Evolutionary conservation across 805 yeast genomes (phyloP).

Genomic region (Tetrapisispora phaffii): DNA sequence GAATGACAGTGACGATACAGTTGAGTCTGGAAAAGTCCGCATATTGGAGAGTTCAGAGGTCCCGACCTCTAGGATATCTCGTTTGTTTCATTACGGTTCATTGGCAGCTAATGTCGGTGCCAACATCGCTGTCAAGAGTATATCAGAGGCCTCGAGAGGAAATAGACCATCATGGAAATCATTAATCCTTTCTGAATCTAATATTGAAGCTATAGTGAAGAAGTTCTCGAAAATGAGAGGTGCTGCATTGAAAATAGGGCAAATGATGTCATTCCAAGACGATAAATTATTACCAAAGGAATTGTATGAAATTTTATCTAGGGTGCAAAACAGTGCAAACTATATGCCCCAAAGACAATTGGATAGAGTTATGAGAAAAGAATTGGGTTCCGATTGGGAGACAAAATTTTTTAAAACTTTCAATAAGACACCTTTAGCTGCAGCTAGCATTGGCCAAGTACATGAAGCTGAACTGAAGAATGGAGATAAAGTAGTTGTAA

Average conservation of each 20-base stretch:
- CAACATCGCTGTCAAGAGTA: conserved; percentile 70
- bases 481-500: conserved; percentile 75
- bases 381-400: conserved; percentile 75
- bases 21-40: background rate
- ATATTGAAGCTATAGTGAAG: conserved; percentile 78
- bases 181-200: conserved; percentile 65
- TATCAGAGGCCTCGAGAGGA: conserved; percentile 56
- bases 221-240: conserved; percentile 93
- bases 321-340: conserved; percentile 90
- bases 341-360: conserved; percentile 93
- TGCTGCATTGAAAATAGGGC: conserved; percentile 97
- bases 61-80: conserved; percentile 77
- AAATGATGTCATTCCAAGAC: conserved; percentile 91
- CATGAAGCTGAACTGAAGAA: conserved; percentile 68
- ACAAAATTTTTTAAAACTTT: conserved; percentile 46
- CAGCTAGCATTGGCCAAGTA: conserved; percentile 96
- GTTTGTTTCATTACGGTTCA: conserved; percentile 87
- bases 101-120: conserved; percentile 86
- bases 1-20: too few species aligned
- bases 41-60: conserved; percentile 44
- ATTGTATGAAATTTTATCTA: conserved; percentile 64
- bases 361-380: conserved; percentile 58
- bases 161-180: conserved; percentile 41
- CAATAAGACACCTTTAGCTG: conserved; percentile 87
- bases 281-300: conserved; percentile 75